Percentiles rank a stretch among this genome's conserved stretches.
Conservation (phyloP, 1,284 basidiomycete genomes). For the Cystobasidium slooffiae region DNA sequence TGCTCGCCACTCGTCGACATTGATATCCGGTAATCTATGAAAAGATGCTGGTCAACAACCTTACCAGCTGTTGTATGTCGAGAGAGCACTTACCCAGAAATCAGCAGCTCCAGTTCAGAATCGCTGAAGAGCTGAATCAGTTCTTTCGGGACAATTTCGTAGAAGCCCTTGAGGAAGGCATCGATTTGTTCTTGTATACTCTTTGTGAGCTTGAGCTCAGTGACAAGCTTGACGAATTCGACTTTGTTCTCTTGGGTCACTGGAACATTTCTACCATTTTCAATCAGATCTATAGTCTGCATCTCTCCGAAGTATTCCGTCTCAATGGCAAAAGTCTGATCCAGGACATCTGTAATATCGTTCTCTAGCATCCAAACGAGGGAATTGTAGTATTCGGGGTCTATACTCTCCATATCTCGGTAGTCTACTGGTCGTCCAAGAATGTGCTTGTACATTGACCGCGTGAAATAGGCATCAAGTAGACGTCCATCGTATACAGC, state of each 20-base stretch:
- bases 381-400: slow-evolving; percentile 94
- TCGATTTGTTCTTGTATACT: slow-evolving; percentile 93
- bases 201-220: slow-evolving; percentile 87
- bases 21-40: slow-evolving; percentile 97
- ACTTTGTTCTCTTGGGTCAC: slow-evolving; percentile 95
- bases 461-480: slow-evolving; percentile 96
- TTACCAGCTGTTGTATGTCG: not conserved
- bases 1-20: slow-evolving; percentile 97
- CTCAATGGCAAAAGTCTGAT: slow-evolving; percentile 87
- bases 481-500: slow-evolving; percentile 94
- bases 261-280: slow-evolving; percentile 74
- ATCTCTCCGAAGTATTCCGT: slow-evolving; percentile 92
- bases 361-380: slow-evolving; percentile 90
- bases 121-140: slow-evolving; percentile 85
- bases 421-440: slow-evolving; percentile 90
- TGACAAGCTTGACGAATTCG: slow-evolving; percentile 91
- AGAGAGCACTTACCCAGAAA: slow-evolving; percentile 53
- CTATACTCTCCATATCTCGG: slow-evolving; percentile 91
- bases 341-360: slow-evolving; percentile 75
- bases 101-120: slow-evolving; percentile 81
- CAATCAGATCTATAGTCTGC: slow-evolving; percentile 82
- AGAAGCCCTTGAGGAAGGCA: slow-evolving; percentile 86
- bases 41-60: slow-evolving; percentile 57
- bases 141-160: slow-evolving; percentile 91
- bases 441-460: slow-evolving; percentile 91